Percentiles rank a stretch among this genome's conserved stretches.
Evolutionary conservation across 768 basidiomycete species (phyloP).

Genomic region (Boletus tomentosulus): DNA sequence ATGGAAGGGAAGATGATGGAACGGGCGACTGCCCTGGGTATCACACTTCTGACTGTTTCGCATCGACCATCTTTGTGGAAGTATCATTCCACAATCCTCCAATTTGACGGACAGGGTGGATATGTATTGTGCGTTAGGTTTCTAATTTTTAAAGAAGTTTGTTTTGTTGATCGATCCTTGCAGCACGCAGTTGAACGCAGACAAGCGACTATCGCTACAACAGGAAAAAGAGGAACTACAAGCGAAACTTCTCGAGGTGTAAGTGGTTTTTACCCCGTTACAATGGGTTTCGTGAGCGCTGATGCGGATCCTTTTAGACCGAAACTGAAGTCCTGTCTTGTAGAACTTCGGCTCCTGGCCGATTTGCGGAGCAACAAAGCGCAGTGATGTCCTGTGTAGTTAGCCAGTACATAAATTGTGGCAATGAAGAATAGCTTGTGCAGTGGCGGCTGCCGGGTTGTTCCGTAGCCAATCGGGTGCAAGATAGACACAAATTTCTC

Average conservation of each 20-base stretch:
- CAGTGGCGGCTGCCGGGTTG: conserved; percentile 12
- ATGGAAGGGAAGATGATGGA: conserved; percentile 96
- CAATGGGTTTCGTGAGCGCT: background rate
- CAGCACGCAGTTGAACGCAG: conserved; percentile 86
- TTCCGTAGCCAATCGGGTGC: conserved; percentile 29
- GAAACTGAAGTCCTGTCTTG: conserved; percentile 73
- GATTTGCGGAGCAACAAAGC: conserved; percentile 15
- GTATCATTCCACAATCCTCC: conserved; percentile 83
- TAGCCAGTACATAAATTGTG: background rate
- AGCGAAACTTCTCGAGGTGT: conserved; percentile 83
- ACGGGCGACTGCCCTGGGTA: conserved; percentile 78
- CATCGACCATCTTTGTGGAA: conserved; percentile 94
- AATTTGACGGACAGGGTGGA: conserved; percentile 92
- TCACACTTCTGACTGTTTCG: conserved; percentile 91
- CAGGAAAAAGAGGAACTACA: conserved; percentile 93
- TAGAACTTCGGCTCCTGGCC: conserved; percentile 53
- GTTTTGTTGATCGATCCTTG: background rate
- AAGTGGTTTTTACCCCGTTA: conserved; percentile 31
- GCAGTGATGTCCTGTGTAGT: background rate
- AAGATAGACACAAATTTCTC: conserved; percentile 16
- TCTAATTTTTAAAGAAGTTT: background rate
- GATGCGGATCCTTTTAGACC: conserved; percentile 43
- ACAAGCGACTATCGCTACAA: conserved; percentile 84
- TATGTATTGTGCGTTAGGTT: conserved; percentile 78
- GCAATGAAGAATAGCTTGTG: background rate